A percentile compares a stretch with the other conserved stretches of the same genome.
Evolutionary conservation across 208 protist species (phyloP).

Genomic region (Phytomonas sp.): DNA sequence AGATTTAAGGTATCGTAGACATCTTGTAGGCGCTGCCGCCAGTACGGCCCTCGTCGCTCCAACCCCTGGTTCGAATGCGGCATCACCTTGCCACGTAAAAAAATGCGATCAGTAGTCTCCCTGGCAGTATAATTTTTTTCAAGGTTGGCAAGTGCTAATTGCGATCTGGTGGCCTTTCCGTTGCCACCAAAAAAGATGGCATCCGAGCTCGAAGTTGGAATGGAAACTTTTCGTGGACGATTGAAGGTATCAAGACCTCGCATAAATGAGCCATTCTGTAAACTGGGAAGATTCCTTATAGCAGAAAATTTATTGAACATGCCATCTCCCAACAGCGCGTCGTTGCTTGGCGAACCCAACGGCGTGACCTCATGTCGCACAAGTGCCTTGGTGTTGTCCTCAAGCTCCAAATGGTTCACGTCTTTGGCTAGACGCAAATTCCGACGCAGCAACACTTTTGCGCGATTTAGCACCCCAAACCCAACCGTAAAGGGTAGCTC

Average conservation of each 20-base stretch:
- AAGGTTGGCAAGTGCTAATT: not conserved
- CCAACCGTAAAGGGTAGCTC: slow-evolving; percentile 77
- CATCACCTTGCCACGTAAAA: too few relatives aligned
- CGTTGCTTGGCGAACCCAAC: not conserved
- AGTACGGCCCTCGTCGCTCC: not conserved
- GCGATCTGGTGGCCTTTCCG: not conserved
- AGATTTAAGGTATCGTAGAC: not conserved
- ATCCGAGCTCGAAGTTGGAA: not conserved
- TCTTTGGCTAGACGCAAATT: slow-evolving; percentile 11
- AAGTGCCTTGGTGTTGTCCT: not conserved
- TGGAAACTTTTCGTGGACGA: not conserved
- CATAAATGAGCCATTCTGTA: not conserved
- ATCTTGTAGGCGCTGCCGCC: not conserved
- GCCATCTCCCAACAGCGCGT: not conserved
- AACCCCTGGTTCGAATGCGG: not conserved
- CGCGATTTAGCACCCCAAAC: slow-evolving; percentile 25
- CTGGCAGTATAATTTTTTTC: not conserved
- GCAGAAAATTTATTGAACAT: not conserved
- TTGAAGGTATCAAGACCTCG: not conserved
- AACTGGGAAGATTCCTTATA: not conserved
- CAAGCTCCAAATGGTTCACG: slow-evolving; percentile 11
- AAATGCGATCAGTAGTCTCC: not conserved
- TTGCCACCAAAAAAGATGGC: not conserved
- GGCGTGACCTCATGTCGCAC: not conserved
- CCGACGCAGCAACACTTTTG: slow-evolving; percentile 16